Evolutionary conservation across 2,329 filamentous ascomycete genomes (phyloP).

Genomic region (Celoporthe dispersa): DNA sequence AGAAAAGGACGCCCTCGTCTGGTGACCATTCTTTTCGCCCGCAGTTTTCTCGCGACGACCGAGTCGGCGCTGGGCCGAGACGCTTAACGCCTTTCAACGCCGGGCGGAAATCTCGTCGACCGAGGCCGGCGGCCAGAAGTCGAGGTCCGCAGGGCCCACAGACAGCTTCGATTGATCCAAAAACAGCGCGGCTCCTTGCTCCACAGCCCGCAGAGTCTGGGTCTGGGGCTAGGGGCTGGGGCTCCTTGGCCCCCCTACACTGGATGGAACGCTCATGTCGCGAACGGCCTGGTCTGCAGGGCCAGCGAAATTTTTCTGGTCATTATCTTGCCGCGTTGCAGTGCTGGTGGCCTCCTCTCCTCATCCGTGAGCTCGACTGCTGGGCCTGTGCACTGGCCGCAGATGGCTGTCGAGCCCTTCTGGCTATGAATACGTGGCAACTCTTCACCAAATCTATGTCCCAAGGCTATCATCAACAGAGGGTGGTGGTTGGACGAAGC

Average conservation of each 20-base stretch:
- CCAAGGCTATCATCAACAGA: neutral
- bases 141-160: conserved; percentile 22
- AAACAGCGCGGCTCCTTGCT: conserved; percentile 24
- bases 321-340: conserved; percentile 25
- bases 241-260: neutral
- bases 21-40: neutral
- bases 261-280: conserved; percentile 8
- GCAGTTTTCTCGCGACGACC: conserved; percentile 17
- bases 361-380: neutral
- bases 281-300: conserved; percentile 26
- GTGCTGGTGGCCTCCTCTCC: neutral
- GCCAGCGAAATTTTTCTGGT: conserved; percentile 23
- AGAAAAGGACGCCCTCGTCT: conserved; percentile 6
- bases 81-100: conserved; percentile 32
- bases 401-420: neutral
- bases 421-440: neutral
- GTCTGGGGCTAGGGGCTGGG: conserved; percentile 1
- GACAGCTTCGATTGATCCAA: conserved; percentile 22
- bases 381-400: neutral
- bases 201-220: conserved; percentile 5
- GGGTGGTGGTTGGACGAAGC: conserved; percentile 12
- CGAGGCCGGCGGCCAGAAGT: conserved; percentile 21
- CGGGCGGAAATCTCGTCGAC: conserved; percentile 31
- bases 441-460: neutral
- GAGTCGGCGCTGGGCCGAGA: conserved; percentile 26